A percentile compares a stretch with the other conserved stretches of the same genome.
These are phyloP conservation scores for Penicillium aurantiogriseum DNA, from an alignment of 2,329 filamentous ascomycete species.

Conservation along the genomic window DNA sequence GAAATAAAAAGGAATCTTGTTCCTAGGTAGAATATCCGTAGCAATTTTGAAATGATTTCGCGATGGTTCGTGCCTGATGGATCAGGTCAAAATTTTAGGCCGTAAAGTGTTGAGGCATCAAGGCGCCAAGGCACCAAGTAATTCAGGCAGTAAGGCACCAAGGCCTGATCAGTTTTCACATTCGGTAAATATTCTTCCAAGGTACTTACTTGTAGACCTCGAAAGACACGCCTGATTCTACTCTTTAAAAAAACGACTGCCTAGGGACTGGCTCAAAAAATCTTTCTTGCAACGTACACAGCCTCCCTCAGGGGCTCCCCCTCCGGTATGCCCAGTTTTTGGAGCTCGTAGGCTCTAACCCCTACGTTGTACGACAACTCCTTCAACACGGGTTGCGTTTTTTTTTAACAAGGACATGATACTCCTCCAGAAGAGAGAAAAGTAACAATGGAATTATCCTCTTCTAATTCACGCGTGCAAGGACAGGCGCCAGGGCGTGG, in stretches of 20 bases:
- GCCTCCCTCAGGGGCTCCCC: background rate
- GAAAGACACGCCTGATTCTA: background rate
- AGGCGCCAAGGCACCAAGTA: background rate
- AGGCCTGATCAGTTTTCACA: background rate
- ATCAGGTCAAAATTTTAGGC: rapidly evolving
- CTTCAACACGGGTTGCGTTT: background rate
- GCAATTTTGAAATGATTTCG: too few species aligned
- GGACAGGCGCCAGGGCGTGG: background rate
- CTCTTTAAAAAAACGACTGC: background rate
- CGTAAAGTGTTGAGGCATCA: background rate
- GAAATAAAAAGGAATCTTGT: too few species aligned
- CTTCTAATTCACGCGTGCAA: background rate
- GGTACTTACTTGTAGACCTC: too few species aligned
- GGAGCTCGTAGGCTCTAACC: background rate
- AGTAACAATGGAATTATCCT: background rate
- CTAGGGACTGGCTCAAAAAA: background rate
- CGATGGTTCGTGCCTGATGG: too few species aligned
- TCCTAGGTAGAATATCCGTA: too few species aligned
- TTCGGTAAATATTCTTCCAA: background rate
- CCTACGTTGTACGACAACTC: background rate
- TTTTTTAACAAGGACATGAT: too few species aligned
- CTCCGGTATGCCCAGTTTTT: background rate
- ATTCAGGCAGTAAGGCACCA: background rate
- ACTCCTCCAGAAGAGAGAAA: background rate
- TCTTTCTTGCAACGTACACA: background rate